Conservation (phyloP, 139 green algal genomes). For the Chlorella vulgaris region DNA sequence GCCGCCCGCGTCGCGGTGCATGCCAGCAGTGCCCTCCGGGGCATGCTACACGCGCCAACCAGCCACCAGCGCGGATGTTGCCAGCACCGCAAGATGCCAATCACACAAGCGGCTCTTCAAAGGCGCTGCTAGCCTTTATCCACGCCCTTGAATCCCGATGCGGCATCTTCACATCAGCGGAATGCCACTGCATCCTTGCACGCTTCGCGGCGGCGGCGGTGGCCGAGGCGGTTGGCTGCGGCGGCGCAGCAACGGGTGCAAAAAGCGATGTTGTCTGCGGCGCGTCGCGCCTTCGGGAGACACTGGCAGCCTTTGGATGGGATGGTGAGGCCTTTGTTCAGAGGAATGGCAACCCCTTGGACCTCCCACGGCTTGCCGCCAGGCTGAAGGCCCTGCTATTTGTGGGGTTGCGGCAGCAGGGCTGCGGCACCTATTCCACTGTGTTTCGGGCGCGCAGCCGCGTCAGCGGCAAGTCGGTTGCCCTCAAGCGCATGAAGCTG, state of each 20-base stretch:
- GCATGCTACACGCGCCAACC: too few species aligned
- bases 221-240: not conserved
- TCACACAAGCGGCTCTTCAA: too few species aligned
- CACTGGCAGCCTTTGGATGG: constrained; percentile 26
- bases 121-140: not conserved
- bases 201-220: not conserved
- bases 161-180: not conserved
- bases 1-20: too few species aligned
- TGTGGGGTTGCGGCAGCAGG: constrained; percentile 34
- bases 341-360: too few species aligned
- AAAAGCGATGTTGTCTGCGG: too few species aligned
- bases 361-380: not conserved
- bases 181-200: not conserved
- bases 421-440: constrained; percentile 47
- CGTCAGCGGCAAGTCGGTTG: constrained; percentile 24
- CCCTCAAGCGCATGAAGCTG: constrained; percentile 51
- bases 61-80: not conserved
- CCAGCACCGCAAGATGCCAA: not conserved
- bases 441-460: constrained; percentile 48
- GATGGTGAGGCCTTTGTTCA: constrained; percentile 4
- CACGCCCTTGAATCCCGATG: not conserved
- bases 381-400: constrained; percentile 28
- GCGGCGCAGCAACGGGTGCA: too few species aligned
- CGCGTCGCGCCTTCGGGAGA: not conserved
- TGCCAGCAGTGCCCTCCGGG: too few species aligned